Evolutionary conservation across 805 yeast genomes (phyloP).

Genomic region (Zygotorulaspora chibaensis): DNA sequence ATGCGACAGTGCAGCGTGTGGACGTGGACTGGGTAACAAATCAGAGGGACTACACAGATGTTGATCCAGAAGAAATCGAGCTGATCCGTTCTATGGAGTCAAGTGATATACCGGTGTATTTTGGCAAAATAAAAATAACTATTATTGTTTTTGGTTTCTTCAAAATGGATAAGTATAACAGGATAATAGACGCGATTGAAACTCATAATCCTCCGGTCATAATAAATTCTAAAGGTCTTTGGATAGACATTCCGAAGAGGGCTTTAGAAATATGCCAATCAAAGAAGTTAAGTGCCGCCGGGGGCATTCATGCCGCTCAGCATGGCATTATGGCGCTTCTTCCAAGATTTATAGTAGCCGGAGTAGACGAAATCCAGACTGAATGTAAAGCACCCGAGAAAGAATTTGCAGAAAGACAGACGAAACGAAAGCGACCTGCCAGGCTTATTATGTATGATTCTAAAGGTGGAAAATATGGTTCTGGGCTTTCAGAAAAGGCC

Average conservation of each 20-base stretch:
- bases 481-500: conserved; percentile 75
- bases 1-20: conserved; percentile 81
- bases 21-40: conserved; percentile 91
- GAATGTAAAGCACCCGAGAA: conserved; percentile 98
- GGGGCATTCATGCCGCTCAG: conserved; percentile 94
- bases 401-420: conserved; percentile 77
- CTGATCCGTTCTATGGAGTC: conserved; percentile 50
- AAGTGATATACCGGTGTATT: conserved; percentile 60
- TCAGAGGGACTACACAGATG: conserved; percentile 89
- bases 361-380: conserved; percentile 74
- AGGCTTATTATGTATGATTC: conserved; percentile 80
- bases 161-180: conserved; percentile 69
- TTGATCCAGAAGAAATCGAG: conserved; percentile 79
- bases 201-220: conserved; percentile 82
- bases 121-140: conserved; percentile 69
- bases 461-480: conserved; percentile 73
- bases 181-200: conserved; percentile 90
- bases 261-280: conserved; percentile 55
- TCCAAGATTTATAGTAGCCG: conserved; percentile 68
- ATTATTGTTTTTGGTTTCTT: conserved; percentile 88
- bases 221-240: conserved; percentile 71
- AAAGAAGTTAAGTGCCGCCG: conserved; percentile 69
- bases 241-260: conserved; percentile 80
- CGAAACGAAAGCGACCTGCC: conserved; percentile 76
- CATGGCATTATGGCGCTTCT: conserved; percentile 80